Evolutionary conservation across 2,329 filamentous ascomycete species (phyloP), one percentile per base, ranked within the genome.

Genomic region (Penicillium rolfsii): DNA sequence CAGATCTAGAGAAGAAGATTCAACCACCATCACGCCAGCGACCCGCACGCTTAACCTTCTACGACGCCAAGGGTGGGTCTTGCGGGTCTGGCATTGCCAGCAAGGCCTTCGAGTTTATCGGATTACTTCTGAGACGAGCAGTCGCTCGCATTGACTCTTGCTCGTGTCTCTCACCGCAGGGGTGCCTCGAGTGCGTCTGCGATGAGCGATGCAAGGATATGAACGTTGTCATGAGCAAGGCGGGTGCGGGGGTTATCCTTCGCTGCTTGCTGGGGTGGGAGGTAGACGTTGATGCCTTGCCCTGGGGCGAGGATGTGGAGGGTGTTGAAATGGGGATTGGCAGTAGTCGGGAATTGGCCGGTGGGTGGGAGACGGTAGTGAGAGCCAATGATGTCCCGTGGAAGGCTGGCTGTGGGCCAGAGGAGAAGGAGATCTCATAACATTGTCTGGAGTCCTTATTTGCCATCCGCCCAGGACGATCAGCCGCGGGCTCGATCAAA

Each of bases 211-310:
- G 95, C 75, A 91, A 90, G 75, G 87, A 97, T 76, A 85, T 87
- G 57, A 97, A 97, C 73, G 86, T 91, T 71, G 93, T 98, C 9
- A 95, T 97, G 89, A 95, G 91, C 71, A 98, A 97, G 77, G 91
- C 89, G 0, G 94, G 94, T 0, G 89, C 90, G 7, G 87, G 86
- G 58, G 93, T 97, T 26, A 87, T 98, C 33, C 78, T 98, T 59
- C 90, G 89, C 77, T 87, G 85, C 63, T 73, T 97, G 57, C 75
- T 97, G 55, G 89, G 89, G 22, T 82, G 87, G 74, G 86, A 93
- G 33, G 90, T 97, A 58, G 91, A 97, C 75, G 78, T 96, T 4
- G 91, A 96, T 41, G 81, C 83, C n/a, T 76, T 98, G 71, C 93
- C 93, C 0, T 95, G 93, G 87, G 93, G 93, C 0, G 88, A 89